A percentile compares a stretch with the other conserved stretches of the same genome.
Evolutionary conservation across 2,329 filamentous ascomycete genomes (phyloP).

Genomic region (Hypoxylon sp.): DNA sequence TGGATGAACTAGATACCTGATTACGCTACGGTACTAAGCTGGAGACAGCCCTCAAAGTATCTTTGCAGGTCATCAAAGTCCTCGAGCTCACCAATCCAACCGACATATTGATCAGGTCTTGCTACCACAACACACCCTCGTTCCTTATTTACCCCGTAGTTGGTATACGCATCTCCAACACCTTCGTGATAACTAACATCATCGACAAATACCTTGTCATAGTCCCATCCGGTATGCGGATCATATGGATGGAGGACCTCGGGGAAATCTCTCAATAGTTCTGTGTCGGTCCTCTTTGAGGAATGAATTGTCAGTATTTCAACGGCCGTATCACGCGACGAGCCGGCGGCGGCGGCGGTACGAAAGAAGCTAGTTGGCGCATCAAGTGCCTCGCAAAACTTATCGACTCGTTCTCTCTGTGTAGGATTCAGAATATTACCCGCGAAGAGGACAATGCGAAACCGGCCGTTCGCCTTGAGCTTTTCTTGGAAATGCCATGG

Average conservation of each 20-base stretch:
- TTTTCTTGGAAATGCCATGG: constrained; percentile 67
- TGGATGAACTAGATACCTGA: too few relatives aligned
- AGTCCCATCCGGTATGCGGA: constrained; percentile 60
- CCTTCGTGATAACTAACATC: constrained; percentile 64
- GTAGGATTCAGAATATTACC: constrained; percentile 59
- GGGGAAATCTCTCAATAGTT: constrained; percentile 60
- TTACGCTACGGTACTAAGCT: constrained; percentile 21
- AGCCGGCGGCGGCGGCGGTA: constrained; percentile 5
- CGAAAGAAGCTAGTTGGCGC: constrained; percentile 41
- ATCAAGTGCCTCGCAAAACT: constrained; percentile 57
- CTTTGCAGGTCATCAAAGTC: constrained; percentile 47
- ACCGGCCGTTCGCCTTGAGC: constrained; percentile 65
- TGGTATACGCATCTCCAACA: constrained; percentile 59
- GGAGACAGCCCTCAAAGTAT: constrained; percentile 48
- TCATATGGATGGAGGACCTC: constrained; percentile 58
- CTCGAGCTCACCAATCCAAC: constrained; percentile 51
- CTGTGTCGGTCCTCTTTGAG: constrained; percentile 57
- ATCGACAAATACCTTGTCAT: constrained; percentile 66
- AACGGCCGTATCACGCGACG: constrained; percentile 50
- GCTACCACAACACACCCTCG: constrained; percentile 67
- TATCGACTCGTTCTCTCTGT: constrained; percentile 57
- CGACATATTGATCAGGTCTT: constrained; percentile 74
- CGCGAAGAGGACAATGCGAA: constrained; percentile 68
- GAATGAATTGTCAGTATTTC: constrained; percentile 70
- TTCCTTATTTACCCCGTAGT: constrained; percentile 65